Evolutionary conservation across 768 basidiomycete genomes (phyloP).

Genomic region (Dictyophora rubrovolvata): DNA sequence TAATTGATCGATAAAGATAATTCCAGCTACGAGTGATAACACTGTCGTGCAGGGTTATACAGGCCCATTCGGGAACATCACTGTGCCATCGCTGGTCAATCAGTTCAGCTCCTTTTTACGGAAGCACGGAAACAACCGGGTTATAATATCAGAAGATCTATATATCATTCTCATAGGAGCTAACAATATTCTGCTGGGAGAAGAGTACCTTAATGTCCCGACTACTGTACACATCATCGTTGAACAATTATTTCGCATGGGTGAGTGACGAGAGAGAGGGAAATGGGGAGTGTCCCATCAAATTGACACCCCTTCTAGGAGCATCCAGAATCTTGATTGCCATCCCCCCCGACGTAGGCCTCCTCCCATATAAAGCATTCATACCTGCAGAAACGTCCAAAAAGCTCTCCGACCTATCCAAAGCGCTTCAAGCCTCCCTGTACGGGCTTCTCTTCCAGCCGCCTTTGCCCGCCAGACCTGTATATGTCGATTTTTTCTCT

Average conservation of each 20-base stretch:
- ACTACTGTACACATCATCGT: not conserved
- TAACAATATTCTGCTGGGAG: not conserved
- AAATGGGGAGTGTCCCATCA: not conserved
- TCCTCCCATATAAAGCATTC: conserved; percentile 2
- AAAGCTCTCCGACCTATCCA: not conserved
- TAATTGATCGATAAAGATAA: not conserved
- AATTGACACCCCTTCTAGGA: not conserved
- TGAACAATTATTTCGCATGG: not conserved
- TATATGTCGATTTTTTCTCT: not conserved
- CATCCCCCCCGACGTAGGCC: not conserved
- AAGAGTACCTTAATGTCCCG: not conserved
- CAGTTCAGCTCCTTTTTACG: not conserved
- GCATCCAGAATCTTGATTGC: not conserved
- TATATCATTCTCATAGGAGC: conserved; percentile 6
- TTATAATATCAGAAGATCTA: not conserved
- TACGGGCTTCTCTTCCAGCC: not conserved
- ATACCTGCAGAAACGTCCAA: not conserved
- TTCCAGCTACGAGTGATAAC: conserved; percentile 7
- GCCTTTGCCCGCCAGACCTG: not conserved
- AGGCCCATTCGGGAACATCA: not conserved
- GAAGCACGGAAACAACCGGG: not conserved
- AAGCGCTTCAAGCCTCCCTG: not conserved
- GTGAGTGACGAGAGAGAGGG: not conserved
- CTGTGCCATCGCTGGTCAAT: conserved; percentile 1
- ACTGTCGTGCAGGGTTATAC: conserved; percentile 2